These are phyloP conservation scores for Ophiostoma sp. DNA, from an alignment of 2,329 filamentous ascomycete species.

Conservation along the genomic window DNA sequence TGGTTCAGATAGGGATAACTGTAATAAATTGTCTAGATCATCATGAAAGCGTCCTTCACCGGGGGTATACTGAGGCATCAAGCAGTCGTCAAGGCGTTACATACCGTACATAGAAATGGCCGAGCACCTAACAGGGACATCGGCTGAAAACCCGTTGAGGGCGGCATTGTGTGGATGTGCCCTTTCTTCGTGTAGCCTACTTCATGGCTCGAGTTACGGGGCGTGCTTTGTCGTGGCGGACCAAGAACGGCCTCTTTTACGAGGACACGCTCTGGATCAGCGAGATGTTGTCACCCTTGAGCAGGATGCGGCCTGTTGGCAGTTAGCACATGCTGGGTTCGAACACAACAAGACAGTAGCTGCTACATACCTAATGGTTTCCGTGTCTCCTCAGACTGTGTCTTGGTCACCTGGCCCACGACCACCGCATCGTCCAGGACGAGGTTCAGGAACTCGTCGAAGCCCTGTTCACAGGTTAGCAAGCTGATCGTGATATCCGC, in stretches of 20 bases:
- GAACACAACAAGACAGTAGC: neutral
- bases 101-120: neutral
- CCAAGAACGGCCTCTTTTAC: neutral
- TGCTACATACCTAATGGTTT: slow-evolving; percentile 64
- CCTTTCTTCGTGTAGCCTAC: neutral
- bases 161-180: neutral
- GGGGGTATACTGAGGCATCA: neutral
- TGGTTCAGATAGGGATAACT: slow-evolving; percentile 16
- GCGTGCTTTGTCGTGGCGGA: neutral
- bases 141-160: neutral
- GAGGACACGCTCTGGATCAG: slow-evolving; percentile 58
- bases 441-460: slow-evolving; percentile 99
- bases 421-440: slow-evolving; percentile 88
- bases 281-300: slow-evolving; percentile 85
- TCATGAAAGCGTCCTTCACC: slow-evolving; percentile 7
- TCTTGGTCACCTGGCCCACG: slow-evolving; percentile 78
- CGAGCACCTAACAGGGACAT: neutral
- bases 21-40: slow-evolving; percentile 18
- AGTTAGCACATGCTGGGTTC: neutral
- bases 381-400: slow-evolving; percentile 67
- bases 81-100: neutral
- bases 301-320: slow-evolving; percentile 66
- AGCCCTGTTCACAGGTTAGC: slow-evolving; percentile 56
- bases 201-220: neutral
- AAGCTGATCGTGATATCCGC: neutral